Conservation (phyloP, 2,329 filamentous ascomycete genomes). For the Lecanicillium sp. region DNA sequence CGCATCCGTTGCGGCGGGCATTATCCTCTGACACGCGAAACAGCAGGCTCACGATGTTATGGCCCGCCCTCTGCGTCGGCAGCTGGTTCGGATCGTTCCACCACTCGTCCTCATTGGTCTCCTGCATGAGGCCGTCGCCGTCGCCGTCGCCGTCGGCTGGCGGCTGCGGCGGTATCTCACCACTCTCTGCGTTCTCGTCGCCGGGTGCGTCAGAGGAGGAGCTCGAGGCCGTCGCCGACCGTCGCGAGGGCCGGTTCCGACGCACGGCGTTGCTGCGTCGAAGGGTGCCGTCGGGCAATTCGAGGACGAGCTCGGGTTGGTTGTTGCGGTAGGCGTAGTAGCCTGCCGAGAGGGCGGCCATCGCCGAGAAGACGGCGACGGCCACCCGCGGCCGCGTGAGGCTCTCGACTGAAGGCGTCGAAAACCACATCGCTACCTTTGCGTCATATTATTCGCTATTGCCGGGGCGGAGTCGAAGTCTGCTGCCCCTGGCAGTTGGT, state of each 20-base stretch:
- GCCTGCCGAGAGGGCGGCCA: slow-evolving; percentile 50
- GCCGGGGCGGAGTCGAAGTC: neutral
- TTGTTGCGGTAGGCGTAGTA: slow-evolving; percentile 50
- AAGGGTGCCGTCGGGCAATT: slow-evolving; percentile 31
- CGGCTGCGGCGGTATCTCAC: slow-evolving; percentile 20
- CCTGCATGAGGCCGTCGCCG: slow-evolving; percentile 24
- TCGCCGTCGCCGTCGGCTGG: slow-evolving; percentile 32
- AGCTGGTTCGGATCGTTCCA: slow-evolving; percentile 41
- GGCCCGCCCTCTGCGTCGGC: slow-evolving; percentile 51
- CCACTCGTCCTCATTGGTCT: slow-evolving; percentile 44
- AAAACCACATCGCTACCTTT: slow-evolving; percentile 39
- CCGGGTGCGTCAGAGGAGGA: slow-evolving; percentile 35
- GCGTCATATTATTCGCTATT: slow-evolving; percentile 25
- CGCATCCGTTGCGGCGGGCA: slow-evolving; percentile 77
- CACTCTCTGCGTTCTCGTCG: slow-evolving; percentile 39
- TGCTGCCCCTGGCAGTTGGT: slow-evolving; percentile 6
- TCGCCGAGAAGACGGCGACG: slow-evolving; percentile 48
- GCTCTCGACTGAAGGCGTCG: slow-evolving; percentile 46
- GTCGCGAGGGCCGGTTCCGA: slow-evolving; percentile 35
- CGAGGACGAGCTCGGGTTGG: slow-evolving; percentile 22
- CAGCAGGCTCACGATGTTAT: slow-evolving; percentile 77
- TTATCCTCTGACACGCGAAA: slow-evolving; percentile 95
- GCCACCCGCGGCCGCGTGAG: slow-evolving; percentile 50
- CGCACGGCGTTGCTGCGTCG: slow-evolving; percentile 65
- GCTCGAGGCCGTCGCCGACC: slow-evolving; percentile 34